phyloP scores from a whole-genome alignment of 805 yeast species.

The Suhomyces emberorum region DNA sequence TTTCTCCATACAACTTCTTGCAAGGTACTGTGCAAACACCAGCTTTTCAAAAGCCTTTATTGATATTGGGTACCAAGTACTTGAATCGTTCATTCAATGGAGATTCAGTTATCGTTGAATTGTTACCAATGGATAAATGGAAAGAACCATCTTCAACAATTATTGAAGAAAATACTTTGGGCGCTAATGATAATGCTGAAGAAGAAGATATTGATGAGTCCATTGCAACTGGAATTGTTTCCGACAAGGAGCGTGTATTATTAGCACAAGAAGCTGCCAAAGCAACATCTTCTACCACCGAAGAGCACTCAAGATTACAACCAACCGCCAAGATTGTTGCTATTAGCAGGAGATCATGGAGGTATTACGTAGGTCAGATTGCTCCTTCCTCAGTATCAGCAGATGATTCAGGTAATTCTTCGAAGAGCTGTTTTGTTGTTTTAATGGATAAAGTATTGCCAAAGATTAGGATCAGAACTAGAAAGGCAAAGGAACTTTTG shows the following conservation, averaged over 20 bases:
- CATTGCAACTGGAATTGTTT: slow-evolving; percentile 34
- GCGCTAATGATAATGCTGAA: slow-evolving; percentile 56
- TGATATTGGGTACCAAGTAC: slow-evolving; percentile 78
- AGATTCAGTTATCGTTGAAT: slow-evolving; percentile 86
- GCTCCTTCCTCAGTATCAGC: slow-evolving; percentile 66
- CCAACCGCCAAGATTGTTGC: slow-evolving; percentile 97
- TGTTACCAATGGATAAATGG: slow-evolving; percentile 85
- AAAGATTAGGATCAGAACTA: slow-evolving; percentile 77
- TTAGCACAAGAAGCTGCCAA: slow-evolving; percentile 73
- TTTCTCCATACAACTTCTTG: slow-evolving; percentile 81
- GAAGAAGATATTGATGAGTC: slow-evolving; percentile 13
- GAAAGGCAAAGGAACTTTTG: slow-evolving; percentile 77
- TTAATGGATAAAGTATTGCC: slow-evolving; percentile 91
- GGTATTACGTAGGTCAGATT: slow-evolving; percentile 92
- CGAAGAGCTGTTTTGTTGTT: slow-evolving; percentile 76
- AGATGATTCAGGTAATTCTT: slow-evolving; percentile 56
- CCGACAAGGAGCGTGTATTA: slow-evolving; percentile 68
- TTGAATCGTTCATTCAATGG: slow-evolving; percentile 90
- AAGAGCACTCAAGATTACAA: slow-evolving; percentile 50
- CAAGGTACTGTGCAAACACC: slow-evolving; percentile 79
- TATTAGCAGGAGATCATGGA: slow-evolving; percentile 86
- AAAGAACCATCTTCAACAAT: slow-evolving; percentile 77
- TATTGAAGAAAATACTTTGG: slow-evolving; percentile 68
- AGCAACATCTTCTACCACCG: slow-evolving; percentile 46
- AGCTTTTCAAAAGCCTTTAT: slow-evolving; percentile 74